Percentiles rank a stretch among this genome's conserved stretches.
These are phyloP conservation scores for Beauveria pseudobassiana DNA, from an alignment of 2,329 filamentous ascomycete species.

Conservation along the genomic window DNA sequence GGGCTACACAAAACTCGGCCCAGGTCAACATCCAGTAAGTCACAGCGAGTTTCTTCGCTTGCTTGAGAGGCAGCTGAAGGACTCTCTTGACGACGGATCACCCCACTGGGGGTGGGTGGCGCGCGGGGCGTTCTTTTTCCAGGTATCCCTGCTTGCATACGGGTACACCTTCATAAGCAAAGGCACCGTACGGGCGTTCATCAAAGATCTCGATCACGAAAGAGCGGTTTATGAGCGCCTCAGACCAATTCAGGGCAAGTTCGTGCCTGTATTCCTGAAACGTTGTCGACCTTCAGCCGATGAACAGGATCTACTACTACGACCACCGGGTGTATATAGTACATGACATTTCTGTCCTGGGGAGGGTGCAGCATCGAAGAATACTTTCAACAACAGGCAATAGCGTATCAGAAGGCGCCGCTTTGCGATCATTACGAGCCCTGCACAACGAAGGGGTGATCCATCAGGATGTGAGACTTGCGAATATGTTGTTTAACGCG, in stretches of 20 bases:
- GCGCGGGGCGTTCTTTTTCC: constrained; percentile 32
- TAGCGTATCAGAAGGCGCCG: neutral
- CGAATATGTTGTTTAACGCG: neutral
- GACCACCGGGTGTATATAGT: constrained; percentile 24
- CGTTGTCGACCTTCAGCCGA: constrained; percentile 26
- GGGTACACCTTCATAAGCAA: constrained; percentile 38
- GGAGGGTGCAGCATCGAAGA: constrained; percentile 18
- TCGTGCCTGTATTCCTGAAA: constrained; percentile 31
- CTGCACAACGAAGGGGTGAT: neutral
- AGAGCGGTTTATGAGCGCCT: constrained; percentile 27
- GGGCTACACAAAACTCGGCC: constrained; percentile 23
- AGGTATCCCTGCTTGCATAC: constrained; percentile 31
- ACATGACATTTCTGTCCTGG: constrained; percentile 28
- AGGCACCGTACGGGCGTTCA: constrained; percentile 28
- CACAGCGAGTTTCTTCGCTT: neutral
- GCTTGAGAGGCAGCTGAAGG: neutral
- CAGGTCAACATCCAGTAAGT: neutral
- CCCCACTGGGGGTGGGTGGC: constrained; percentile 21
- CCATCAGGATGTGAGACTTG: neutral
- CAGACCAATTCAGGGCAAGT: constrained; percentile 24
- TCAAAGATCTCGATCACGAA: constrained; percentile 28
- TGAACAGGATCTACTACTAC: constrained; percentile 27
- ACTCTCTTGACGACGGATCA: constrained; percentile 16
- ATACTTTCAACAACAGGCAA: neutral
- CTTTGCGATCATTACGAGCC: neutral